Conservation (phyloP, 2,329 filamentous ascomycete genomes). For the Curvularia sp. region DNA sequence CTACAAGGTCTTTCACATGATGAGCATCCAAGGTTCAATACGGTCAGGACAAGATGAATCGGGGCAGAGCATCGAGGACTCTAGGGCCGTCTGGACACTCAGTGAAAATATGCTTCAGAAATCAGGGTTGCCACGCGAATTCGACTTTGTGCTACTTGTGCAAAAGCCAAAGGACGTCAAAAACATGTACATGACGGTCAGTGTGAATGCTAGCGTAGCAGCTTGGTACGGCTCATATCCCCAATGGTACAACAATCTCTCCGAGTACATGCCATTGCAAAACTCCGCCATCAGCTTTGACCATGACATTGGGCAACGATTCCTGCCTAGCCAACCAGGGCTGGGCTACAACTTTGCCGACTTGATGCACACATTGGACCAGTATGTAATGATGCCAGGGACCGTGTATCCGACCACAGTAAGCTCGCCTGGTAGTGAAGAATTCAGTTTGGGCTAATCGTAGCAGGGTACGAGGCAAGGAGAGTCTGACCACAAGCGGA, state of each 20-base stretch:
- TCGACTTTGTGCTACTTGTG: conserved; percentile 60
- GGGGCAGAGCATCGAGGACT: conserved; percentile 54
- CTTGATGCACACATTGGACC: conserved; percentile 51
- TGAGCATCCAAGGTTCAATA: conserved; percentile 58
- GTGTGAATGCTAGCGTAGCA: conserved; percentile 55
- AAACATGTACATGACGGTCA: conserved; percentile 51
- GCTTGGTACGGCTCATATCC: conserved; percentile 54
- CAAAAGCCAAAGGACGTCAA: conserved; percentile 54
- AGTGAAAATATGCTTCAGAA: conserved; percentile 59
- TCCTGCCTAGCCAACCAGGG: conserved; percentile 46
- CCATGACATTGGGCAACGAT: conserved; percentile 55
- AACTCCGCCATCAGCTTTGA: conserved; percentile 52
- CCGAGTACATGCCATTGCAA: conserved; percentile 50
- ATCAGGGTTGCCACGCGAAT: conserved; percentile 59
- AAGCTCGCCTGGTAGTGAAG: neutral
- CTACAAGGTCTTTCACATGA: conserved; percentile 59
- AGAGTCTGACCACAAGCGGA: conserved; percentile 6
- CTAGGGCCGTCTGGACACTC: conserved; percentile 59
- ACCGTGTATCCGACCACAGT: conserved; percentile 49
- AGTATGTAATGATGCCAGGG: conserved; percentile 57
- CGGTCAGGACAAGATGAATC: conserved; percentile 52
- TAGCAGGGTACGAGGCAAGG: conserved; percentile 17
- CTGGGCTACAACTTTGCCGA: conserved; percentile 58
- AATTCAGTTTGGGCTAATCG: neutral
- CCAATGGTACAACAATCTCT: conserved; percentile 49